phyloP scores from a whole-genome alignment of 129 eudicot genomes.

The Sambucus nigra region DNA sequence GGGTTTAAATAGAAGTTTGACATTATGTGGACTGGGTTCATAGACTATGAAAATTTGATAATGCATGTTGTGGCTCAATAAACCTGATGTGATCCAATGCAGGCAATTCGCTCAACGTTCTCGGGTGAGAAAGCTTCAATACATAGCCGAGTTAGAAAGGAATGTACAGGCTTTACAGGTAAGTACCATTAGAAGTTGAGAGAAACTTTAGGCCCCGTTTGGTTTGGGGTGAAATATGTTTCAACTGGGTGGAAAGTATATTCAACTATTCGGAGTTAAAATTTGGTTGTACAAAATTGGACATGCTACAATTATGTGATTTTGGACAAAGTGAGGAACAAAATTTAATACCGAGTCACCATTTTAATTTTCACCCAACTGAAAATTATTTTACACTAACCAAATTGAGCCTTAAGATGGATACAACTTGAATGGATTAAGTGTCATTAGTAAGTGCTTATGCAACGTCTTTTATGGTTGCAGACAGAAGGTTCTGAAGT shows the following conservation, averaged over 20 bases:
- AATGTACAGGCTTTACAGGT: slow-evolving; percentile 94
- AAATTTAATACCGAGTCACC: no score
- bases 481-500: slow-evolving; percentile 94
- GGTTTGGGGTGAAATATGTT: no score
- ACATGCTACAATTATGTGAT: no score
- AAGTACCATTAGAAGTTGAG: slow-evolving; percentile 14
- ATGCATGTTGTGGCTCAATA: neutral
- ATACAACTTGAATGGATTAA: neutral
- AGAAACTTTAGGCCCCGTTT: slow-evolving; percentile 1
- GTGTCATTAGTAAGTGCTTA: neutral
- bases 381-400: no score
- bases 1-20: no score
- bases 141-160: slow-evolving; percentile 97
- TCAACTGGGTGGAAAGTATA: no score
- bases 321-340: no score
- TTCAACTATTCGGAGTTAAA: no score
- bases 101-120: slow-evolving; percentile 99
- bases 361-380: no score
- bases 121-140: slow-evolving; percentile 94
- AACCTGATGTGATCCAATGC: slow-evolving; percentile 21
- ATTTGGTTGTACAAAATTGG: no score
- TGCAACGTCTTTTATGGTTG: slow-evolving; percentile 8
- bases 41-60: neutral
- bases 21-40: neutral
- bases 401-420: no score